Base-by-base conservation (phyloP, 2,329 filamentous ascomycete species). In the Xylaria arbuscula region DNA sequence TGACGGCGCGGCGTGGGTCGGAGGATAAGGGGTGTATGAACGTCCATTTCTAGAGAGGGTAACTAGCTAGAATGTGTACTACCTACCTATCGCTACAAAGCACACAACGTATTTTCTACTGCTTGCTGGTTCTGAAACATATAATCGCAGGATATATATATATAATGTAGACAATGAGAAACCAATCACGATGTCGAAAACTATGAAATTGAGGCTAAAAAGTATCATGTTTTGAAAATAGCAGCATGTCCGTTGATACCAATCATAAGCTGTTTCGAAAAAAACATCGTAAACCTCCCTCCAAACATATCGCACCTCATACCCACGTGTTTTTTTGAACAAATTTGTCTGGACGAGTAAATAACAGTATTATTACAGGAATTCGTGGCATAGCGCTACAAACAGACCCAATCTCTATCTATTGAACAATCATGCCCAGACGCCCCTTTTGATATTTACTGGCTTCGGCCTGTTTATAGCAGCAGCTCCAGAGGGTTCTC, bases 401-500 rank as follows among this genome's bases (percentile, higher is more conserved):
- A 70, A 73, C 68, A 68, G 70, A 72, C 64, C 72, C 71, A 71
- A 72, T 72, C 74, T 71, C 63, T 66, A 65, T 77, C 75, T 77
- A 77, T 76, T 70, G 72, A 74, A 72, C 73, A 73, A 73, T 71
- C 73, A 75, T 75, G 71, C 74, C 73, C 73, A 64, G 74, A 75
- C 76, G 73, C 74, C 76, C 71, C 71, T 60, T 64, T 56, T 70
- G 67, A 57, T 69, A 69, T 70, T 61, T 68, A 53, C 57, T 34
- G 34, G 40, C 55, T 65, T 58, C 34, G 56, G 60, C 58, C 60
- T 36, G 28, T 51, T 86, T 91, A 99, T 83, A 99, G 88, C 81
- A 99, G 86, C 75, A 99, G 88, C 86, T 97, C 93, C 75, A 99
- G 88, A 74, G 96, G 96, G 88, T 97, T 98, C 90, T 99, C 96